phyloP scores from a whole-genome alignment of 2,329 filamentous ascomycete genomes.

The Colletotrichum sansevieriae region DNA sequence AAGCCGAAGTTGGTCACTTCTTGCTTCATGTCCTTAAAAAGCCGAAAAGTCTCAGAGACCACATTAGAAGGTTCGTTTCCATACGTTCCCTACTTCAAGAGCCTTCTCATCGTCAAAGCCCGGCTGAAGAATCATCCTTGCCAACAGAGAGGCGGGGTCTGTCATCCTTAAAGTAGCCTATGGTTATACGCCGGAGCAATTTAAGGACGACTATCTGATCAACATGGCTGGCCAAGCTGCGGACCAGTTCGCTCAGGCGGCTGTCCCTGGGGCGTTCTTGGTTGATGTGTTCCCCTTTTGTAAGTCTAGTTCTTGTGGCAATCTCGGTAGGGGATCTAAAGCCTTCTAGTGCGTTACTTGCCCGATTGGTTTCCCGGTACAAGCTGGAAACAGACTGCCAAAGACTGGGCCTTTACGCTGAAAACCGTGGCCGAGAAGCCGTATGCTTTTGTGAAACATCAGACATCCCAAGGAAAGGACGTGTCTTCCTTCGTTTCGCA shows the following conservation, averaged over 20 bases:
- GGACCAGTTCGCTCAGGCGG: conserved; percentile 37
- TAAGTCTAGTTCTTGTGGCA: neutral
- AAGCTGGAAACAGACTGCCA: conserved; percentile 35
- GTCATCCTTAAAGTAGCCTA: conserved; percentile 42
- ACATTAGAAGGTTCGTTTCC: conserved; percentile 57
- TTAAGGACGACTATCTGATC: conserved; percentile 39
- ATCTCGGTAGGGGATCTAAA: fast-evolving
- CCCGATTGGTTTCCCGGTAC: conserved; percentile 42
- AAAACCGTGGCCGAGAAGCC: conserved; percentile 31
- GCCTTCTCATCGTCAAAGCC: no score
- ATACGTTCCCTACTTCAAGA: no score
- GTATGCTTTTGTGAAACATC: conserved; percentile 46
- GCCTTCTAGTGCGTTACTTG: conserved; percentile 45
- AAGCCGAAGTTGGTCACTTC: conserved; percentile 59
- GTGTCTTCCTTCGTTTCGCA: conserved; percentile 31
- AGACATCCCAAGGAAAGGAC: conserved; percentile 33
- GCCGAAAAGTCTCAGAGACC: conserved; percentile 53
- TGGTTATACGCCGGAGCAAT: conserved; percentile 38
- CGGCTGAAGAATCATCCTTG: fast-evolving
- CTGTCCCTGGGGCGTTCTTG: conserved; percentile 39
- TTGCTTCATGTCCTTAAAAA: conserved; percentile 56
- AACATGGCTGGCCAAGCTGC: conserved; percentile 32
- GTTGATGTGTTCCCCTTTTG: conserved; percentile 43
- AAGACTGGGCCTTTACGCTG: conserved; percentile 31
- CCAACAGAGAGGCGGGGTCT: conserved; percentile 32